phyloP scores from a whole-genome alignment of 169 alveolate genomes.

The Amoebophrya sp. region DNA sequence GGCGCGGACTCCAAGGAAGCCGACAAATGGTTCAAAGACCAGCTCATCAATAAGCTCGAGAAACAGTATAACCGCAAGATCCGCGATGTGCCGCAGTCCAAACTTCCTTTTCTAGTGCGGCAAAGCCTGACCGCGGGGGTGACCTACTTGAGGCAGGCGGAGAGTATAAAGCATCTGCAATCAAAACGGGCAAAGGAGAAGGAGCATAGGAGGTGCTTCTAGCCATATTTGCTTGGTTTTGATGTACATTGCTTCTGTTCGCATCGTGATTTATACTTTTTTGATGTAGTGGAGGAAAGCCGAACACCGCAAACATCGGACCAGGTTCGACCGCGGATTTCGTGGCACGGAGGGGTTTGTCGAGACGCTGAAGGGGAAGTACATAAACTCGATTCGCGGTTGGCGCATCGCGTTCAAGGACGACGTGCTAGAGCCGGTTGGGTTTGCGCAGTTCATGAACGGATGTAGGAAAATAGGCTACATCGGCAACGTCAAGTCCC shows the following conservation, averaged over 20 bases:
- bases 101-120: neutral
- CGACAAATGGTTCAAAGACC: neutral
- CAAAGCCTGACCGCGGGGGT: neutral
- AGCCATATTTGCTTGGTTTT: neutral
- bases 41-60: neutral
- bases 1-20: neutral
- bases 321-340: neutral
- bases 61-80: neutral
- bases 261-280: too few relatives aligned
- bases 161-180: neutral
- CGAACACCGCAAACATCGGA: too few relatives aligned
- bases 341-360: neutral
- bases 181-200: too few relatives aligned
- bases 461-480: neutral
- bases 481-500: neutral
- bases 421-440: neutral
- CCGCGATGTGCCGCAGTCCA: neutral
- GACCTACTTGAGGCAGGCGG: neutral
- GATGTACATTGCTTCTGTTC: too few relatives aligned
- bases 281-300: too few relatives aligned
- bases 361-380: neutral
- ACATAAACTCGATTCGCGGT: neutral
- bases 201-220: too few relatives aligned
- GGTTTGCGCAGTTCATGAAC: neutral
- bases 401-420: neutral